A percentile compares a stretch with the other conserved stretches of the same genome.
Evolutionary conservation across 495 filamentous ascomycete species (phyloP).

Genomic region (Daldinia decipiens): DNA sequence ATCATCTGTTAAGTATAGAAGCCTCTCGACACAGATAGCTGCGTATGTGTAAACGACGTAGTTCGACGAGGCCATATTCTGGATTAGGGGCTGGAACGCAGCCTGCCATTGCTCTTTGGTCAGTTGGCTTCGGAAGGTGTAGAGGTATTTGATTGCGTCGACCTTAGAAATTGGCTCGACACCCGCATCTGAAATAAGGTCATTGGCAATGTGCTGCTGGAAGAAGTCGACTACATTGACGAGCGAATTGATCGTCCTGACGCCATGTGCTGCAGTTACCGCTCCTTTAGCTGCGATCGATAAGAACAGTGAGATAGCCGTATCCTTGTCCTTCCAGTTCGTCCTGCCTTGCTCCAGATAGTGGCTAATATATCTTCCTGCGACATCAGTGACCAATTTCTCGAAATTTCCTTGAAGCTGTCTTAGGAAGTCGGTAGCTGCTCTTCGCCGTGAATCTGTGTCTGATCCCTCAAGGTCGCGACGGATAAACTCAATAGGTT

Average conservation of each 20-base stretch:
- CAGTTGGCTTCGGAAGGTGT: constrained; percentile 90
- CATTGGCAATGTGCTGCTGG: constrained; percentile 83
- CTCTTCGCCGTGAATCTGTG: constrained; percentile 88
- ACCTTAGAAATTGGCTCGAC: constrained; percentile 90
- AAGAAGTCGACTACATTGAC: constrained; percentile 94
- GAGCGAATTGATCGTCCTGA: constrained; percentile 83
- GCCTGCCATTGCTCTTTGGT: constrained; percentile 87
- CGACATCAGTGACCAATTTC: constrained; percentile 79
- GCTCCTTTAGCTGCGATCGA: constrained; percentile 92
- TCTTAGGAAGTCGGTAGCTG: constrained; percentile 92
- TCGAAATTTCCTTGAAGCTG: constrained; percentile 90
- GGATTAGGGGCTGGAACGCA: constrained; percentile 88
- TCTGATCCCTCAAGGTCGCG: constrained; percentile 96
- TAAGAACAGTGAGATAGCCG: constrained; percentile 92
- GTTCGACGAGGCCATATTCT: constrained; percentile 84
- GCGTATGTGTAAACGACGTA: constrained; percentile 98
- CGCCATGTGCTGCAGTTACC: constrained; percentile 84
- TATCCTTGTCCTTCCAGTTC: constrained; percentile 98
- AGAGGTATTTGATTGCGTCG: constrained; percentile 96
- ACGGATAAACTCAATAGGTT: constrained; percentile 98
- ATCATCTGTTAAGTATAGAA: constrained; percentile 80
- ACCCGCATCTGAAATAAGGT: constrained; percentile 72
- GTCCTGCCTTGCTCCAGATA: constrained; percentile 73
- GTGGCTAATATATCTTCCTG: constrained; percentile 82
- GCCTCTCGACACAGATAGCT: constrained; percentile 90